A percentile compares a stretch with the other conserved stretches of the same genome.
These are phyloP conservation scores for Coniochaeta hoffmannii DNA, from an alignment of 2,329 filamentous ascomycete species.

Conservation along the genomic window DNA sequence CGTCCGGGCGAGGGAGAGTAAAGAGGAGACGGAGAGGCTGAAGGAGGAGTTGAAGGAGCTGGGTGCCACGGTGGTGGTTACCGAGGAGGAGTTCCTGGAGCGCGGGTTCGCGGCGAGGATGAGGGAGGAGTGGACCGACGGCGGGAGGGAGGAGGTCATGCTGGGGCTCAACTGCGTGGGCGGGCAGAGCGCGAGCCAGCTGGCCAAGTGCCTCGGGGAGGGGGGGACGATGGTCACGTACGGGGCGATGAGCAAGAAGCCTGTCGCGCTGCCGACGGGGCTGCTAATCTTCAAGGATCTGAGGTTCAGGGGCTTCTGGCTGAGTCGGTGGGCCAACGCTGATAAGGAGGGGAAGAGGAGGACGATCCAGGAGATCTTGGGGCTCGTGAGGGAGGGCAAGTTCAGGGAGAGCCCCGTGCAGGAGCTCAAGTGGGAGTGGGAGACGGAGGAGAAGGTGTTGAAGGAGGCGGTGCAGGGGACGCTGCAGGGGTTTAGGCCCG, in stretches of 20 bases:
- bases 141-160: constrained; percentile 62
- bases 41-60: constrained; percentile 44
- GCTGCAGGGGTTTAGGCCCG: constrained; percentile 73
- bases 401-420: constrained; percentile 82
- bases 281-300: constrained; percentile 92
- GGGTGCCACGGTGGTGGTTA: constrained; percentile 50
- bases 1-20: constrained; percentile 62
- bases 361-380: constrained; percentile 79
- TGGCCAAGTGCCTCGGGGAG: constrained; percentile 66
- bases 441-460: constrained; percentile 63
- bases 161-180: constrained; percentile 92
- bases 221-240: constrained; percentile 82
- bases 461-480: constrained; percentile 74
- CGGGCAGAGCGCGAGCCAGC: constrained; percentile 70
- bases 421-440: constrained; percentile 75
- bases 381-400: constrained; percentile 63
- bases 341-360: constrained; percentile 66
- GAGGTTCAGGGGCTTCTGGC: constrained; percentile 88
- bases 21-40: constrained; percentile 55
- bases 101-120: constrained; percentile 55
- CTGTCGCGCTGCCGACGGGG: constrained; percentile 71
- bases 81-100: constrained; percentile 45
- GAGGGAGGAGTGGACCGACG: constrained; percentile 56
- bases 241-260: constrained; percentile 88
- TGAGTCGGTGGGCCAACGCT: constrained; percentile 77